Conservation (phyloP, 2,329 filamentous ascomycete species). For the Talaromyces islandicus region DNA sequence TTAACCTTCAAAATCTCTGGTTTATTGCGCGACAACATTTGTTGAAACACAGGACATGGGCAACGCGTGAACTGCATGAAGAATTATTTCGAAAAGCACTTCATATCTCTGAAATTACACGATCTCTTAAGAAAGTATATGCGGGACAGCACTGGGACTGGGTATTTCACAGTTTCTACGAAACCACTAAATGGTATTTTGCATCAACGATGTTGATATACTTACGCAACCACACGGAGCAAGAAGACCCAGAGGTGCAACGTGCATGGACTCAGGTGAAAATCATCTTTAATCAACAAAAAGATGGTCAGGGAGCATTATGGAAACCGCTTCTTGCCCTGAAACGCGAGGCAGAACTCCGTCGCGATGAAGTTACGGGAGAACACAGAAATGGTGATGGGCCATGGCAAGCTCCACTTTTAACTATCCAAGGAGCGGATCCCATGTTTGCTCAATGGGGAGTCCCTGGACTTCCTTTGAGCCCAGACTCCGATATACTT, state of each 20-base stretch:
- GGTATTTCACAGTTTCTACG: not conserved
- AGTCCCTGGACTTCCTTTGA: not conserved
- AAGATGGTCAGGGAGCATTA: not conserved
- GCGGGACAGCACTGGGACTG: not conserved
- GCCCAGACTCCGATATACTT: not conserved
- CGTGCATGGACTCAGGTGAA: not conserved
- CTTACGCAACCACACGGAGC: not conserved
- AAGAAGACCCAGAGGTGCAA: not conserved
- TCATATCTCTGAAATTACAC: not conserved
- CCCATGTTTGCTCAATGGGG: not conserved
- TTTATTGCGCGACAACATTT: not conserved
- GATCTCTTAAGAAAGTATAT: not conserved
- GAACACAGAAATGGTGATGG: not conserved
- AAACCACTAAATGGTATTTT: not conserved
- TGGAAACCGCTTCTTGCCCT: not conserved
- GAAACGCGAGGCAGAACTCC: not conserved
- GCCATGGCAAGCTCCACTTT: not conserved
- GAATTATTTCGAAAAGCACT: not conserved
- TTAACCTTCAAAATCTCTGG: not conserved
- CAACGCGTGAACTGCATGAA: not conserved
- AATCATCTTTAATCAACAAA: not conserved
- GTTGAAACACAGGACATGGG: not conserved
- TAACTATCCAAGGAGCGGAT: not conserved
- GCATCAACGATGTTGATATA: not conserved
- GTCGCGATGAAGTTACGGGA: not conserved